Evolutionary conservation across 1,284 basidiomycete genomes (phyloP).

Genomic region (Fomitopsis palustris): DNA sequence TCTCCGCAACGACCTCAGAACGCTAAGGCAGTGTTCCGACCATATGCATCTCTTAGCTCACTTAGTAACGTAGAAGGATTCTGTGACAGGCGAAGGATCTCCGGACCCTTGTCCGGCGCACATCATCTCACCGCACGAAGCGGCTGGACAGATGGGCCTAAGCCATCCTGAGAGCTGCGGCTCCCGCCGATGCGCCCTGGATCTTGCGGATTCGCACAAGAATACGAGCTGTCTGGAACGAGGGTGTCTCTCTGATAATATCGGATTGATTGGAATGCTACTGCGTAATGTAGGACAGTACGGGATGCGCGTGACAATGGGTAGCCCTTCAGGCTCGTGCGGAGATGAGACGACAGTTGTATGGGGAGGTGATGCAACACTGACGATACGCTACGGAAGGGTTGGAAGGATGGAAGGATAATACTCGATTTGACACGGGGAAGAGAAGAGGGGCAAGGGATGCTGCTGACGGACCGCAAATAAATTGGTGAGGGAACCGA

Average conservation of each 20-base stretch:
- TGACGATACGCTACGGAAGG: slow-evolving; percentile 33
- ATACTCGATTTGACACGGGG: slow-evolving; percentile 25
- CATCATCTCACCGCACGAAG: slow-evolving; percentile 2
- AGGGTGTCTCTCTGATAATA: slow-evolving; percentile 12
- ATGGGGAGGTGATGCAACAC: slow-evolving; percentile 43
- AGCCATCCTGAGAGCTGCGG: not conserved
- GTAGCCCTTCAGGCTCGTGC: slow-evolving; percentile 23
- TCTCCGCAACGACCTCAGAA: not conserved
- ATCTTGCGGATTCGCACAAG: not conserved
- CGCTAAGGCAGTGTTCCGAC: slow-evolving; percentile 7
- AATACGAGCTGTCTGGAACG: not conserved
- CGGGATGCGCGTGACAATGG: slow-evolving; percentile 19
- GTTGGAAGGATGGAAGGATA: slow-evolving; percentile 29
- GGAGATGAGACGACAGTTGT: slow-evolving; percentile 32
- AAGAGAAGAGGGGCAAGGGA: slow-evolving; percentile 20
- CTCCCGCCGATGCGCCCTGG: not conserved
- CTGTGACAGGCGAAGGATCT: slow-evolving; percentile 10
- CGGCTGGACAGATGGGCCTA: not conserved
- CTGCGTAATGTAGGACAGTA: slow-evolving; percentile 25
- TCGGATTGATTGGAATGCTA: slow-evolving; percentile 19
- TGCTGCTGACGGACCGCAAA: slow-evolving; percentile 26
- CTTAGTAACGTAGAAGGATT: slow-evolving; percentile 22
- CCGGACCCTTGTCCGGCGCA: slow-evolving; percentile 14
- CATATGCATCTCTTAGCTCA: slow-evolving; percentile 19
- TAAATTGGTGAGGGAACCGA: slow-evolving; percentile 25